Percentiles rank a stretch among this genome's conserved stretches.
Evolutionary conservation across 495 filamentous ascomycete genomes (phyloP).

Genomic region (Lasiosphaeria miniovina): DNA sequence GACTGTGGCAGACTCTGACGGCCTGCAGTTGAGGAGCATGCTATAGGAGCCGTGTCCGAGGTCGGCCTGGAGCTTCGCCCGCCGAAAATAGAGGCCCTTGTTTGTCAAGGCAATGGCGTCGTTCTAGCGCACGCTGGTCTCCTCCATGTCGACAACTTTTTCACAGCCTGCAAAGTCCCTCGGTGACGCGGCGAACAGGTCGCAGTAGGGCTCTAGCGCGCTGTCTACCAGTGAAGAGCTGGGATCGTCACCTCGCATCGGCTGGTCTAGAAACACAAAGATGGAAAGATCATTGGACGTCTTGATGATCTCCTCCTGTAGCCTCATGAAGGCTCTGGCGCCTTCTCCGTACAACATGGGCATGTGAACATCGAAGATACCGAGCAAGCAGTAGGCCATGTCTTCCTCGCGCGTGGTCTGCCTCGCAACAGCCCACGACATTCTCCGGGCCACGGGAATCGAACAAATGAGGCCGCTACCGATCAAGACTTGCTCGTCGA

Average conservation of each 20-base stretch:
- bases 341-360: constrained; percentile 17
- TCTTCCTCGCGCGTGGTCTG: constrained; percentile 17
- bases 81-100: no score
- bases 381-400: constrained; percentile 22
- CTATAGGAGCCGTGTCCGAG: no score
- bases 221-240: no score
- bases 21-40: no score
- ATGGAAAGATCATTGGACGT: constrained; percentile 19
- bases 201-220: no score
- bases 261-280: constrained; percentile 11
- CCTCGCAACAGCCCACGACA: constrained; percentile 19
- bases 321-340: constrained; percentile 11
- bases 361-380: constrained; percentile 20
- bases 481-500: constrained; percentile 11
- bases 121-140: no score
- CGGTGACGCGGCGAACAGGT: constrained; percentile 8
- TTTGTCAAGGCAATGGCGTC: no score
- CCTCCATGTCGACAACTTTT: constrained; percentile 5
- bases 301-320: constrained; percentile 20
- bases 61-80: no score
- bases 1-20: no score
- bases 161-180: constrained; percentile 6
- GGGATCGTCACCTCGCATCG: no score
- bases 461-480: not conserved
- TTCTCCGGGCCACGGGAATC: constrained; percentile 16